Evolutionary conservation across 2,329 filamentous ascomycete genomes (phyloP).

Genomic region (Mariannaea sp.): DNA sequence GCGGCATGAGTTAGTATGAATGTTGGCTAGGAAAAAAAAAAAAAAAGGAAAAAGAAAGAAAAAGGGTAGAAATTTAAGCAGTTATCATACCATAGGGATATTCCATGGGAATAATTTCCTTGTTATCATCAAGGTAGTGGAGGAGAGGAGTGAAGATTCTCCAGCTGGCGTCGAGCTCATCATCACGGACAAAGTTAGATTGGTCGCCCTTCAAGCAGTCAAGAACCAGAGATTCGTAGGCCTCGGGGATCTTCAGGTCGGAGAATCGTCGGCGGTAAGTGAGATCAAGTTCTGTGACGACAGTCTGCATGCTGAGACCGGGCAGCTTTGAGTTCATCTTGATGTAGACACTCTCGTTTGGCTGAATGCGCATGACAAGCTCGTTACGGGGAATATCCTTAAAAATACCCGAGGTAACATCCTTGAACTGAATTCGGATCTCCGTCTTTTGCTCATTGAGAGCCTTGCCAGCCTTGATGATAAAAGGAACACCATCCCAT

Average conservation of each 20-base stretch:
- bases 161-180: constrained; percentile 97
- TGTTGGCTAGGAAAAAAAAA: too few species aligned
- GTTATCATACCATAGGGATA: constrained; percentile 85
- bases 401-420: constrained; percentile 98
- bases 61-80: neutral
- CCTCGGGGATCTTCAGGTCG: constrained; percentile 98
- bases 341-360: constrained; percentile 99
- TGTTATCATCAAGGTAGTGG: constrained; percentile 98
- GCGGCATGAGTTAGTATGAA: constrained; percentile 25
- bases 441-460: constrained; percentile 99
- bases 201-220: constrained; percentile 98
- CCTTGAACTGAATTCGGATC: constrained; percentile 98
- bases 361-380: constrained; percentile 98
- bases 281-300: constrained; percentile 96
- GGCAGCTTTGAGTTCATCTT: constrained; percentile 99
- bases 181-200: constrained; percentile 98
- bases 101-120: constrained; percentile 99
- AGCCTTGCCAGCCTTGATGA: constrained; percentile 98
- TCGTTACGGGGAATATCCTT: constrained; percentile 99
- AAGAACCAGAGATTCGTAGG: constrained; percentile 96
- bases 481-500: constrained; percentile 99
- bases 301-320: constrained; percentile 98
- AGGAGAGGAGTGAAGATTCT: constrained; percentile 97
- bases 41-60: too few species aligned
- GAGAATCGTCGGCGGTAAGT: constrained; percentile 99